Conservation (phyloP, 177 flowering plant genomes). For the Vitis hybrid region DNA sequence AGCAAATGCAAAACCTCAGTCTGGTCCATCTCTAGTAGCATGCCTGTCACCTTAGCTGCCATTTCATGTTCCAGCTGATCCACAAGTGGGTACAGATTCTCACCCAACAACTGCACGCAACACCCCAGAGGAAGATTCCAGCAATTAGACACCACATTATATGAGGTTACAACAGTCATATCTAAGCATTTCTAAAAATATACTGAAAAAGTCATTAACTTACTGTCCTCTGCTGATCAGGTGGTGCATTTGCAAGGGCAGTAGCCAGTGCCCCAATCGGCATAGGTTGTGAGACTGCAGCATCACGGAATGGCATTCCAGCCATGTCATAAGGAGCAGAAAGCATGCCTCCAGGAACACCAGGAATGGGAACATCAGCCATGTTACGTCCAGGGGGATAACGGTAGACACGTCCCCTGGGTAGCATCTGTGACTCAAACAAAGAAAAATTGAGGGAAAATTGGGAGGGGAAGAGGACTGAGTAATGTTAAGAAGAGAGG, state of each 20-base stretch:
- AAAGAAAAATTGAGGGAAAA: not conserved
- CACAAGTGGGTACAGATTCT: conserved; percentile 37
- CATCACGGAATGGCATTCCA: conserved; percentile 58
- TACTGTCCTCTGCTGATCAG: conserved; percentile 31
- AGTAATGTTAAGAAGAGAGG: not conserved
- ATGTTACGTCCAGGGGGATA: conserved; percentile 59
- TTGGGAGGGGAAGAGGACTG: not conserved
- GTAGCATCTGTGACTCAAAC: conserved; percentile 47
- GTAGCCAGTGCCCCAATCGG: conserved; percentile 23
- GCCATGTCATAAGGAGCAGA: conserved; percentile 70
- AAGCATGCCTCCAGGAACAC: conserved; percentile 68
- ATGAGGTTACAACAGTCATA: not conserved
- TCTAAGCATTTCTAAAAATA: not conserved
- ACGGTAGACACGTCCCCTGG: conserved; percentile 58
- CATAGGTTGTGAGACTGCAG: conserved; percentile 51
- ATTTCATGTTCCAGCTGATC: conserved; percentile 37
- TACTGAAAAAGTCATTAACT: not conserved
- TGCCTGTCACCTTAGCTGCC: conserved; percentile 46
- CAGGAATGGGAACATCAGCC: conserved; percentile 52
- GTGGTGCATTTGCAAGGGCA: conserved; percentile 28
- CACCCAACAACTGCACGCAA: conserved; percentile 30
- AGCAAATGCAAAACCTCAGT: conserved; percentile 37
- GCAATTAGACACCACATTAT: not conserved
- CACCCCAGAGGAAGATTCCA: not conserved
- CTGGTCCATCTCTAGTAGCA: conserved; percentile 53